Evolutionary conservation across 257 asterid species (phyloP).

Genomic region (Petunia axillaris): DNA sequence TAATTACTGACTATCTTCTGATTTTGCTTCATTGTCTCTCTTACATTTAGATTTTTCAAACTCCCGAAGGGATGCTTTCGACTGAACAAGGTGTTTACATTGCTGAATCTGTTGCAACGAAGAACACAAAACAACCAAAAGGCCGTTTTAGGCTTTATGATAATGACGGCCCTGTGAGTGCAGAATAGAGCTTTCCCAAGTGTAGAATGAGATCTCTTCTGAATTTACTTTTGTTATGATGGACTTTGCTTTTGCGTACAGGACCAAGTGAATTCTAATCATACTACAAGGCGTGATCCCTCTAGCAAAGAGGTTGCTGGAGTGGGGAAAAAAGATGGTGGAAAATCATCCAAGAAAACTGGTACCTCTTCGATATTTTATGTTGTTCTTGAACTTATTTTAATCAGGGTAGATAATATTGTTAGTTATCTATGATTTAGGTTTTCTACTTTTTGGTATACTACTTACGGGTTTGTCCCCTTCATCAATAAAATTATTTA

Average conservation of each 20-base stretch:
- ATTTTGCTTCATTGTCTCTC: slow-evolving; percentile 18
- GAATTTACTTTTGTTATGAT: not conserved
- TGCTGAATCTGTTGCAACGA: slow-evolving; percentile 76
- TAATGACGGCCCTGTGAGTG: slow-evolving; percentile 52
- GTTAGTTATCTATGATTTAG: not conserved
- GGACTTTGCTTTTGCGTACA: slow-evolving; percentile 40
- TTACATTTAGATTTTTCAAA: slow-evolving; percentile 68
- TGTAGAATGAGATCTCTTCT: slow-evolving; percentile 4
- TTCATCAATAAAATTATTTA: no score
- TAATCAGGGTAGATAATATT: not conserved
- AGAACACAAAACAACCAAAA: slow-evolving; percentile 85
- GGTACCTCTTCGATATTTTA: slow-evolving; percentile 43
- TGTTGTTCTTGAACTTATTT: slow-evolving; percentile 20
- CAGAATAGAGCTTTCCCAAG: not conserved
- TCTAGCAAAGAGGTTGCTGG: slow-evolving; percentile 57
- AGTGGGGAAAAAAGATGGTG: slow-evolving; percentile 69
- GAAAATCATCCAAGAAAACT: slow-evolving; percentile 71
- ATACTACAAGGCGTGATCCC: slow-evolving; percentile 59
- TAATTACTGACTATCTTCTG: slow-evolving; percentile 23
- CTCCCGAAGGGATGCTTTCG: slow-evolving; percentile 92
- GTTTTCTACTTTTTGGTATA: no score
- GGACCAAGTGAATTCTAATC: slow-evolving; percentile 68
- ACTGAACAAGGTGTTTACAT: slow-evolving; percentile 92
- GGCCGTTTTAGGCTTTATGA: slow-evolving; percentile 84
- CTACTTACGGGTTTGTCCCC: no score